A percentile compares a stretch with the other conserved stretches of the same genome.
Evolutionary conservation across 768 basidiomycete species (phyloP).

Genomic region (Leccinum truebloodii): DNA sequence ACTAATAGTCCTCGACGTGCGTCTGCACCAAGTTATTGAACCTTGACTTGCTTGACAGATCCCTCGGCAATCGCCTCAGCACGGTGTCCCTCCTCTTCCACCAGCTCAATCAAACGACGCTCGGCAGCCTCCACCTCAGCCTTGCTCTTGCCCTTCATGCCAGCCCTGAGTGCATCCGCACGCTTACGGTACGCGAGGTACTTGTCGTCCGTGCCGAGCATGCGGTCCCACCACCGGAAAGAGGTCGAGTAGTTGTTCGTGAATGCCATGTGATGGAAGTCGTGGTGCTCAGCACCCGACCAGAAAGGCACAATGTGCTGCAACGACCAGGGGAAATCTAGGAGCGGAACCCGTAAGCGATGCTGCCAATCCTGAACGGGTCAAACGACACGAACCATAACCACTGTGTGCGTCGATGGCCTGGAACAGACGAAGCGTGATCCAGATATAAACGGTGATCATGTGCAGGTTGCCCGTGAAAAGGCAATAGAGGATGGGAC

Average conservation of each 20-base stretch:
- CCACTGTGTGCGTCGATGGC: slow-evolving; percentile 97
- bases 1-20: too few relatives aligned
- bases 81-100: slow-evolving; percentile 69
- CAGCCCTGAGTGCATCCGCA: slow-evolving; percentile 59
- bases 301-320: slow-evolving; percentile 93
- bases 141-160: slow-evolving; percentile 52
- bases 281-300: slow-evolving; percentile 97
- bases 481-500: slow-evolving; percentile 84
- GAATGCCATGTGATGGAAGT: slow-evolving; percentile 98
- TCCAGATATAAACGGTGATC: slow-evolving; percentile 91
- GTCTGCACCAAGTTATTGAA: slow-evolving; percentile 19
- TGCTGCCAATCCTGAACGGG: neutral
- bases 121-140: slow-evolving; percentile 58
- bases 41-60: slow-evolving; percentile 33
- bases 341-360: neutral
- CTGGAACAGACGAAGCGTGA: slow-evolving; percentile 91
- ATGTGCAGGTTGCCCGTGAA: slow-evolving; percentile 80
- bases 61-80: slow-evolving; percentile 61
- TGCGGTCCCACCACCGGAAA: slow-evolving; percentile 90
- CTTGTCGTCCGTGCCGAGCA: slow-evolving; percentile 89
- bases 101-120: slow-evolving; percentile 62
- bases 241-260: slow-evolving; percentile 92
- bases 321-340: slow-evolving; percentile 97
- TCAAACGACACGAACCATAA: slow-evolving; percentile 60
- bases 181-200: slow-evolving; percentile 79